Percentiles rank a stretch among this genome's conserved stretches.
phyloP scores from a whole-genome alignment of 495 filamentous ascomycete genomes.

The Xanthoparmelia taractica region DNA sequence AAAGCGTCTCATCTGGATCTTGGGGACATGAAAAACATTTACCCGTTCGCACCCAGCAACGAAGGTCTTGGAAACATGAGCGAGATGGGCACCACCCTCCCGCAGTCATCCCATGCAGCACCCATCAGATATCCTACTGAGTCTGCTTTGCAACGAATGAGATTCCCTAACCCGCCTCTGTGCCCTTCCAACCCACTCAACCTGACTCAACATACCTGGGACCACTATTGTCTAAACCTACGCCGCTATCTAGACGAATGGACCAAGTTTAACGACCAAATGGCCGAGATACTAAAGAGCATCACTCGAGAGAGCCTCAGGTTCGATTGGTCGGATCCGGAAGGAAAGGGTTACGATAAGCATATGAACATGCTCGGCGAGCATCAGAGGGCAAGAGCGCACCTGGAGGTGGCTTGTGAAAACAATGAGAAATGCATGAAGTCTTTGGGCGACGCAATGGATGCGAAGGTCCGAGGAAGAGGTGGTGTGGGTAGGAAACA shows the following conservation, averaged over 20 bases:
- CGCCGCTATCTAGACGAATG: conserved; percentile 61
- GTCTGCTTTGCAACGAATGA: conserved; percentile 32
- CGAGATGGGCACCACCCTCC: conserved; percentile 60
- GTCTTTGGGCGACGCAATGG: conserved; percentile 50
- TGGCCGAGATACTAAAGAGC: conserved; percentile 59
- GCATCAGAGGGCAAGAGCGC: conserved; percentile 52
- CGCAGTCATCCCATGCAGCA: conserved; percentile 61
- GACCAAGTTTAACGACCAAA: conserved; percentile 54
- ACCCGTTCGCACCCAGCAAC: conserved; percentile 51
- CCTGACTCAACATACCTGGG: conserved; percentile 42
- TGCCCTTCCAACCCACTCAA: conserved; percentile 38
- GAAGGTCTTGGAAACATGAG: conserved; percentile 55
- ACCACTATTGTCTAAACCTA: conserved; percentile 55
- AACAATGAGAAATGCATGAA: conserved; percentile 54
- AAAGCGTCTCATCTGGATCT: conserved; percentile 50
- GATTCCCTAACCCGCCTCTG: conserved; percentile 57
- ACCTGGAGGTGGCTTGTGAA: conserved; percentile 59
- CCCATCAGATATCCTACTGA: conserved; percentile 29
- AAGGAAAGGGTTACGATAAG: conserved; percentile 47
- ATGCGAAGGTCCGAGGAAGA: conserved; percentile 26
- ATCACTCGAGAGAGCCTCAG: conserved; percentile 42
- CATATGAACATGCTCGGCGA: conserved; percentile 57
- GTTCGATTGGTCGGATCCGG: conserved; percentile 48
- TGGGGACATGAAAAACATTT: conserved; percentile 55
- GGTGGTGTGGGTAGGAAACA: conserved; percentile 11